Evolutionary conservation across 306 rosid genomes (phyloP).

Genomic region (Lupinus albus): DNA sequence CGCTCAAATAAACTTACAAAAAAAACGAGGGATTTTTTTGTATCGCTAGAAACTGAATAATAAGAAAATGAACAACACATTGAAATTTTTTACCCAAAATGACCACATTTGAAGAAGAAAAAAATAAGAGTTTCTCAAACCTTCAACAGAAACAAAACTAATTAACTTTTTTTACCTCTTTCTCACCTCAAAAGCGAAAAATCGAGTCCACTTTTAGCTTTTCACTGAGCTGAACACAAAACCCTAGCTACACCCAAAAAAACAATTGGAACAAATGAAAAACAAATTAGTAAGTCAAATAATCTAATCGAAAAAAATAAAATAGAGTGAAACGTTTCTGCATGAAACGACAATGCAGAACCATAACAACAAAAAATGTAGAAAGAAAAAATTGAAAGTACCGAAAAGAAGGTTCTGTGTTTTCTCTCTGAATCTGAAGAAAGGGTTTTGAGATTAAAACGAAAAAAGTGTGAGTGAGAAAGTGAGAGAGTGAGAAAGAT

Average conservation of each 20-base stretch:
- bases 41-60: no score
- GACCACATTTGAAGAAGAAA: not conserved
- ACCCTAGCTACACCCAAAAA: conserved; percentile 36
- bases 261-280: not conserved
- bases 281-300: not conserved
- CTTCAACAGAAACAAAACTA: not conserved
- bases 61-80: not conserved
- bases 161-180: not conserved
- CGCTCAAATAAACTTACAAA: no score
- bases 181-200: conserved; percentile 27
- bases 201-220: not conserved
- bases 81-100: conserved; percentile 5
- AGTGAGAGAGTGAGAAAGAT: not conserved
- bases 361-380: no score
- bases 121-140: not conserved
- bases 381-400: not conserved
- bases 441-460: not conserved
- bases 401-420: not conserved
- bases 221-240: conserved; percentile 12
- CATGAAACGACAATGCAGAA: conserved; percentile 41
- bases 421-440: not conserved
- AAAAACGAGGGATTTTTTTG: no score
- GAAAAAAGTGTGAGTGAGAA: not conserved
- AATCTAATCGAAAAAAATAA: not conserved
- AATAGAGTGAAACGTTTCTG: not conserved